A percentile compares a stretch with the other conserved stretches of the same genome.
Evolutionary conservation across 2,329 filamentous ascomycete genomes (phyloP).

Genomic region (Nemania serpens): DNA sequence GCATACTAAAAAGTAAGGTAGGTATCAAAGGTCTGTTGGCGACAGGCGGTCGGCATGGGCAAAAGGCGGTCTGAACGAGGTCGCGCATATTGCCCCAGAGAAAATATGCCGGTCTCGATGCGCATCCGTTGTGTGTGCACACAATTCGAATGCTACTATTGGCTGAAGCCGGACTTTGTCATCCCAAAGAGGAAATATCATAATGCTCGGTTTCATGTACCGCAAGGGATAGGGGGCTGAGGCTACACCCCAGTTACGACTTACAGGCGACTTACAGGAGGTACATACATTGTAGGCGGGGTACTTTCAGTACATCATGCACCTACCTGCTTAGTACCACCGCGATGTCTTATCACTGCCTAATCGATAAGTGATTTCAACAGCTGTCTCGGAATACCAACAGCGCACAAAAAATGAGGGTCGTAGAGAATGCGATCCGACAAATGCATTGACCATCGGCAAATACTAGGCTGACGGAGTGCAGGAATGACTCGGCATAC

Average conservation of each 20-base stretch:
- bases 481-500: background rate
- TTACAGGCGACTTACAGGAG: slow-evolving; percentile 18
- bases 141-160: slow-evolving; percentile 10
- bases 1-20: background rate
- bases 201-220: slow-evolving; percentile 22
- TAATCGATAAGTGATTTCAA: slow-evolving; percentile 22
- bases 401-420: background rate
- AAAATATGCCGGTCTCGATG: slow-evolving; percentile 20
- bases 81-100: slow-evolving; percentile 4
- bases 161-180: slow-evolving; percentile 18
- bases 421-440: background rate
- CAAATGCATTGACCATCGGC: background rate
- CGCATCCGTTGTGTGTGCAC: slow-evolving; percentile 21
- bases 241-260: slow-evolving; percentile 9
- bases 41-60: slow-evolving; percentile 12
- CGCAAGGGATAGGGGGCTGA: slow-evolving; percentile 16
- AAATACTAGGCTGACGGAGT: background rate
- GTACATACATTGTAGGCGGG: background rate
- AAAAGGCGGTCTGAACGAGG: slow-evolving; percentile 22
- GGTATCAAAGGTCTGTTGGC: slow-evolving; percentile 1
- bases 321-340: background rate
- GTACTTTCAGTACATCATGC: slow-evolving; percentile 5
- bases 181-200: slow-evolving; percentile 27
- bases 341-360: background rate
- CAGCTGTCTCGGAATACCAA: background rate